phyloP scores from a whole-genome alignment of 2,329 filamentous ascomycete genomes.

The Mollisiaceae sp. region DNA sequence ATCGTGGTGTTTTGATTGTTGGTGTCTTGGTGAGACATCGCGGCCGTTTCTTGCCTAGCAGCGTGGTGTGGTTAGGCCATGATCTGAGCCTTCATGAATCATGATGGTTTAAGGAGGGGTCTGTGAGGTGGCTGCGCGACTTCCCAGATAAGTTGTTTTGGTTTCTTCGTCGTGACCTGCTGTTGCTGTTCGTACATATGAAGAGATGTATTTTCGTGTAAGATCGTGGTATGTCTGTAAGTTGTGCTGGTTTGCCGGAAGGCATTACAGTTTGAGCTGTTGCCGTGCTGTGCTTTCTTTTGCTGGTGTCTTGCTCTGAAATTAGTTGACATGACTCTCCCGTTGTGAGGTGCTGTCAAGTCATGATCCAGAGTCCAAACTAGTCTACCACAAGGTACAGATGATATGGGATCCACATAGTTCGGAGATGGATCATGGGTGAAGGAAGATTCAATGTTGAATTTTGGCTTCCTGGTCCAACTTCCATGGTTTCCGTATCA shows the following conservation, averaged over 20 bases:
- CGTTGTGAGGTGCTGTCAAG: background rate
- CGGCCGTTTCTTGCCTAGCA: background rate
- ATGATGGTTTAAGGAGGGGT: background rate
- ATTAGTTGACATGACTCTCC: background rate
- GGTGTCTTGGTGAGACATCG: background rate
- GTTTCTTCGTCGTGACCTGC: background rate
- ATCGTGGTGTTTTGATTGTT: background rate
- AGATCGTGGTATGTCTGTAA: background rate
- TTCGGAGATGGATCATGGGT: background rate
- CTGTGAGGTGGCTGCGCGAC: background rate
- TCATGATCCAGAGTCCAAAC: background rate
- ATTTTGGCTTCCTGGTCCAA: background rate
- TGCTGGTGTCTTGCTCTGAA: background rate
- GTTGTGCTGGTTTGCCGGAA: background rate
- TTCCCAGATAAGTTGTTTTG: background rate
- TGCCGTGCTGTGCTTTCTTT: conserved; percentile 1
- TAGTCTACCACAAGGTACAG: background rate
- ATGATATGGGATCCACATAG: background rate
- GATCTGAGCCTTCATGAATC: background rate
- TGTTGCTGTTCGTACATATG: background rate
- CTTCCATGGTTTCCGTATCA: background rate
- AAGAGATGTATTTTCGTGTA: background rate
- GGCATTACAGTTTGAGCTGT: background rate
- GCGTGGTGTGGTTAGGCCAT: background rate
- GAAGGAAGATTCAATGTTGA: background rate